Conservation (phyloP, 805 yeast genomes). For the Zygosaccharomyces bailii region DNA sequence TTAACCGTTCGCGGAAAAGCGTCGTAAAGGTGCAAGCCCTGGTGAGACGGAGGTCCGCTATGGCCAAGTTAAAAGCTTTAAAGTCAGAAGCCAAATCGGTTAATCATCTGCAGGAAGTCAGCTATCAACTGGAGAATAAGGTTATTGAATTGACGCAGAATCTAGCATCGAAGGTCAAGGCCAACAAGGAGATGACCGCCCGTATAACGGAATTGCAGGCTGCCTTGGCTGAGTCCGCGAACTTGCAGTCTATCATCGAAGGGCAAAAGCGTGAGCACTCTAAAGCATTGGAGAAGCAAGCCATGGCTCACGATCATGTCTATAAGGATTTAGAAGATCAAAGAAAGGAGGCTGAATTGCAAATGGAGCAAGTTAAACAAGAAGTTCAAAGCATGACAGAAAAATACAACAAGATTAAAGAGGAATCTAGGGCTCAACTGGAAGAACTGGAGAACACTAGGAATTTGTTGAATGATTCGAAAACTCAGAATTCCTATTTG, state of each 20-base stretch:
- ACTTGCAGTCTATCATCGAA: constrained; percentile 52
- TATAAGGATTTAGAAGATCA: constrained; percentile 53
- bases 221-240: constrained; percentile 52
- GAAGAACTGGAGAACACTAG: constrained; percentile 61
- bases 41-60: constrained; percentile 73
- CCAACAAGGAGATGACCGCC: constrained; percentile 65
- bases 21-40: constrained; percentile 73
- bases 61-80: constrained; percentile 55
- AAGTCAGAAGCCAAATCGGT: constrained; percentile 91
- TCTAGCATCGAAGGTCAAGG: constrained; percentile 72
- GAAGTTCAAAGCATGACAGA: constrained; percentile 58
- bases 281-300: constrained; percentile 43
- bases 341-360: constrained; percentile 50
- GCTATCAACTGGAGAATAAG: constrained; percentile 91
- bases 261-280: constrained; percentile 53
- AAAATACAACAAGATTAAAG: constrained; percentile 59
- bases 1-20: constrained; percentile 45
- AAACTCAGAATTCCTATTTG: constrained; percentile 62
- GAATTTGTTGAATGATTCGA: constrained; percentile 53
- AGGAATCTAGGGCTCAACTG: constrained; percentile 58
- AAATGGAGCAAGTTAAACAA: constrained; percentile 53
- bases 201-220: constrained; percentile 54
- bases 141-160: constrained; percentile 93
- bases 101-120: constrained; percentile 83
- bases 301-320: constrained; percentile 47